Conservation (phyloP, 2,329 filamentous ascomycete genomes). For the Pseudogymnoascus sp. region DNA sequence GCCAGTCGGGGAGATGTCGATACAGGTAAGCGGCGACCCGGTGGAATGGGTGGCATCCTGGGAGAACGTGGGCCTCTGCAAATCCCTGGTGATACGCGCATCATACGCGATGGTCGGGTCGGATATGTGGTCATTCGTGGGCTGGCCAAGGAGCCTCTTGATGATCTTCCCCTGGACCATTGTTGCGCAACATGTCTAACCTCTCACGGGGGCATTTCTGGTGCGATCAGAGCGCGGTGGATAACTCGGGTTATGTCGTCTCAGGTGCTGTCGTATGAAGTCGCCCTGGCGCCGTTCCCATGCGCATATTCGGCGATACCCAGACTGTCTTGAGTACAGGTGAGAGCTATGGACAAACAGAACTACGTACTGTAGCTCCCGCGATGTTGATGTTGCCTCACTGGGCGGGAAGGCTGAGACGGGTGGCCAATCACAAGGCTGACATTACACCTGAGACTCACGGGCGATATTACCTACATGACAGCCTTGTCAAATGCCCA, state of each 20-base stretch:
- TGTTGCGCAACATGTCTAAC: conserved; percentile 10
- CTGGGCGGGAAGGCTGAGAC: neutral
- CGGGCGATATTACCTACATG: neutral
- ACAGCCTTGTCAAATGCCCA: neutral
- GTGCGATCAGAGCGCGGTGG: neutral
- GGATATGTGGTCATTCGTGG: conserved; percentile 9
- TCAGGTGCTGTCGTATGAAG: neutral
- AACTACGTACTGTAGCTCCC: neutral
- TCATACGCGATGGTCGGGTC: conserved; percentile 8
- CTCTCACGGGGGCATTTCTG: conserved; percentile 1
- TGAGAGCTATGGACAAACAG: neutral
- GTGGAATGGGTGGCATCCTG: conserved; percentile 47
- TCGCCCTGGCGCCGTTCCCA: neutral
- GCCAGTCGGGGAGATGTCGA: conserved; percentile 51
- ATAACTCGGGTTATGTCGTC: neutral
- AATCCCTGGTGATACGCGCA: neutral
- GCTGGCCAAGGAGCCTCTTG: conserved; percentile 13
- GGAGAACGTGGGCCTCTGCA: conserved; percentile 36
- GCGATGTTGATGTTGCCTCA: neutral
- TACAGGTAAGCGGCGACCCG: conserved; percentile 45
- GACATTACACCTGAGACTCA: conserved; percentile 5
- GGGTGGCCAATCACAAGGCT: neutral
- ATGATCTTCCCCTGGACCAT: conserved; percentile 13
- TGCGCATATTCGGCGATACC: neutral
- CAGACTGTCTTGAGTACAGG: neutral